Conservation (phyloP, 345 rosid species). For the Eucalyptus polyanthemos region DNA sequence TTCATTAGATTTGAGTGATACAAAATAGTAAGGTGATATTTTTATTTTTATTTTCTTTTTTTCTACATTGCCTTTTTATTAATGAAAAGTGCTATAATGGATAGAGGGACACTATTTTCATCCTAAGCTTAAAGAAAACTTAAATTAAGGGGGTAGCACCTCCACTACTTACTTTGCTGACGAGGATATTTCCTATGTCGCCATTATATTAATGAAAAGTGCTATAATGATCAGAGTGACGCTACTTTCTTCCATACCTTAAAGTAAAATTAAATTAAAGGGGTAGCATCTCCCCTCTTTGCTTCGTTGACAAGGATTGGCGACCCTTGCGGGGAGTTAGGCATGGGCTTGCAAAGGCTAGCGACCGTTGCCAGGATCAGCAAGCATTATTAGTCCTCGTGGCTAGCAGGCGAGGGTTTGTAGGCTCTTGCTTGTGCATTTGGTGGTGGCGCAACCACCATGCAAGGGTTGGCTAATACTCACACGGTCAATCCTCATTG, state of each 20-base stretch:
- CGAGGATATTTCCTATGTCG: not conserved
- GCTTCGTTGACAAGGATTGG: not conserved
- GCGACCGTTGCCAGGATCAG: not conserved
- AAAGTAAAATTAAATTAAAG: no score
- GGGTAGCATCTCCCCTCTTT: not conserved
- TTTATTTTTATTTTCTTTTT: not conserved
- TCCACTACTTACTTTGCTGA: not conserved
- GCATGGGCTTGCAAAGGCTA: not conserved
- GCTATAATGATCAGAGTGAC: no score
- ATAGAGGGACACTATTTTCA: not conserved
- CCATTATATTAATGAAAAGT: no score
- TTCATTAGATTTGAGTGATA: not conserved
- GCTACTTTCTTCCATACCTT: no score
- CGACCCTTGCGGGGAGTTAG: not conserved
- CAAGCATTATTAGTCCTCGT: not conserved
- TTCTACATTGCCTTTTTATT: not conserved
- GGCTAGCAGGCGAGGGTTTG: not conserved
- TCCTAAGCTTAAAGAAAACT: not conserved
- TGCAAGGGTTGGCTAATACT: not conserved
- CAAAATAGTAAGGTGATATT: rapidly evolving
- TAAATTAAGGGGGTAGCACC: not conserved
- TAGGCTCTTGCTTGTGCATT: not conserved
- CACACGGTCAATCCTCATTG: rapidly evolving
- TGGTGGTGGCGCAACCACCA: not conserved
- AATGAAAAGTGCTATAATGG: not conserved